These are phyloP conservation scores for Closterium sp. DNA, from an alignment of 139 green algal species.

Conservation along the genomic window DNA sequence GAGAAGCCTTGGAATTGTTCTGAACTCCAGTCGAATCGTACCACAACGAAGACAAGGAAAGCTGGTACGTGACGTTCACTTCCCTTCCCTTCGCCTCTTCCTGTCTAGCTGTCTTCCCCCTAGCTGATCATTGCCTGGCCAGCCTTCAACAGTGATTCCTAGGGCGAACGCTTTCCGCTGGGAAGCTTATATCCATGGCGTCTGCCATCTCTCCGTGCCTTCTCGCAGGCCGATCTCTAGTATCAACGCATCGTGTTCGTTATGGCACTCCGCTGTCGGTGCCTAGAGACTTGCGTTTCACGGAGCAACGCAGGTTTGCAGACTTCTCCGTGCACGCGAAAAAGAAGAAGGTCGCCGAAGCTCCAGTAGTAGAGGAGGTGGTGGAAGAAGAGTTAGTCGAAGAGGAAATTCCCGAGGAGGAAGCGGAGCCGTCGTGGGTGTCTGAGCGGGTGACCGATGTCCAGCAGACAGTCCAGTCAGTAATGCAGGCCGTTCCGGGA, in stretches of 20 bases:
- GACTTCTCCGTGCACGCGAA: neutral
- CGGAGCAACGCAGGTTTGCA: neutral
- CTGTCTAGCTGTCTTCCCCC: neutral
- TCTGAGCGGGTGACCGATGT: constrained; percentile 17
- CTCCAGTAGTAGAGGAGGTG: constrained; percentile 15
- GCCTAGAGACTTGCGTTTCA: neutral
- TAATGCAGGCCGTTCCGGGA: constrained; percentile 26
- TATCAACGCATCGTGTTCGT: neutral
- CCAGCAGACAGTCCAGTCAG: neutral
- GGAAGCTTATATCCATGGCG: neutral
- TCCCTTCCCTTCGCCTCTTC: too few relatives aligned
- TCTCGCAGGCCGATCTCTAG: neutral
- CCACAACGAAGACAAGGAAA: neutral
- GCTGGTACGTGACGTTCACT: too few relatives aligned
- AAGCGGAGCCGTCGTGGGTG: constrained; percentile 28
- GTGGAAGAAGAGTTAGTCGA: constrained; percentile 29
- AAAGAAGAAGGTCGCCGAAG: neutral
- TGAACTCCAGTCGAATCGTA: neutral
- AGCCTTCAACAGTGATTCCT: neutral
- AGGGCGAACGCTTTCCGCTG: neutral
- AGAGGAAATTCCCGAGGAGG: constrained; percentile 14
- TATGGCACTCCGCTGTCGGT: neutral
- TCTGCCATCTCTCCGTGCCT: neutral
- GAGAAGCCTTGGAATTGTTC: too few relatives aligned
- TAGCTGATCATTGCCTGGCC: neutral